phyloP scores from a whole-genome alignment of 192 early-diverging fungal species.

The Rhizophagus sp. region DNA sequence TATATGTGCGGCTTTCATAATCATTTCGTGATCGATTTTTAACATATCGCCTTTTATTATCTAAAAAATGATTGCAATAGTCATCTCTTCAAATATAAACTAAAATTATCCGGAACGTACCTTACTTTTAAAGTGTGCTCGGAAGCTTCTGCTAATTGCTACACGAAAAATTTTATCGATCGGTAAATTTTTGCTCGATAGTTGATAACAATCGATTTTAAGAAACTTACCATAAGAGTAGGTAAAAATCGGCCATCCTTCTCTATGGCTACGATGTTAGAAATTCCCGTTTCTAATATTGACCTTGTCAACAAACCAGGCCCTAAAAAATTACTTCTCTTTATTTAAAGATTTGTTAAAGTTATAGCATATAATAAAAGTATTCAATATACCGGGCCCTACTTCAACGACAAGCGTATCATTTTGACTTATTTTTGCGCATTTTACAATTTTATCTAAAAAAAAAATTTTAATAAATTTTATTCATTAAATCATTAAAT shows the following conservation, averaged over 20 bases:
- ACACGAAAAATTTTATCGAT: not conserved
- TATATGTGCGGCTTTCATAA: conserved; percentile 43
- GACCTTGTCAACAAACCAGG: conserved; percentile 78
- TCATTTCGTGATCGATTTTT: conserved; percentile 50
- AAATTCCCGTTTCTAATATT: conserved; percentile 66
- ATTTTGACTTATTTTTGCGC: conserved; percentile 55
- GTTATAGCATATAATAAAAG: not conserved
- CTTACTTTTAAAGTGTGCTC: conserved; percentile 50
- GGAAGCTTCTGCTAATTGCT: conserved; percentile 74
- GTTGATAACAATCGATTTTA: not conserved
- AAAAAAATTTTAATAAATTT: not conserved
- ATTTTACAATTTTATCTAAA: conserved; percentile 65
- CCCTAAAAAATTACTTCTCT: conserved; percentile 35
- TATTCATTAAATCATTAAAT: not conserved
- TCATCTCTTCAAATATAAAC: not conserved
- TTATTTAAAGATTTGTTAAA: not conserved
- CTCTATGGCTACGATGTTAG: conserved; percentile 68
- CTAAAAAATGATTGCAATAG: conserved; percentile 7
- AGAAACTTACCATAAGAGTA: conserved; percentile 50
- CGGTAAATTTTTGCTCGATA: not conserved
- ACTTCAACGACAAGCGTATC: conserved; percentile 74
- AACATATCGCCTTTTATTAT: conserved; percentile 71
- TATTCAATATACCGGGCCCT: conserved; percentile 56
- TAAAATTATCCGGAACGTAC: not conserved
- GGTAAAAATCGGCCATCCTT: conserved; percentile 75